Evolutionary conservation across 495 filamentous ascomycete species (phyloP), one percentile per base, ranked within the genome.

Genomic region (Echria macrotheca): DNA sequence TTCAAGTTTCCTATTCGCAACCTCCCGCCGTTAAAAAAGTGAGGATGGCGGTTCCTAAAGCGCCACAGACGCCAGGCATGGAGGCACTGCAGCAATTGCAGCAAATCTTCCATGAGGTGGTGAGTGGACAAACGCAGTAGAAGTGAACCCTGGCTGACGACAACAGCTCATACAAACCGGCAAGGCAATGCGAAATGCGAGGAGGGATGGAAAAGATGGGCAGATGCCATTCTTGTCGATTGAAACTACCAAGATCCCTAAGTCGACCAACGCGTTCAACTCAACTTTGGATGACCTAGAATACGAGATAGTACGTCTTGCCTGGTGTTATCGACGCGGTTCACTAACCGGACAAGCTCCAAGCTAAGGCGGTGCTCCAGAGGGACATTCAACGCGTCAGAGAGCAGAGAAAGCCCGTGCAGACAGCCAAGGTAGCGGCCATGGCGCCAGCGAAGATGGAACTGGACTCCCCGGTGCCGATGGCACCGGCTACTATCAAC

Each of bases 261-360:
- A 60, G 6, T 61, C 65, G 6, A 58, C 69, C 19, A 60, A 68
- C 33, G 54, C 59, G 33, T 80, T 78, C 50, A 74, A 79, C 32
- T 56, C 55, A 37, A 69, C 69, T 14, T 51, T 79, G n/a, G 73
- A 78, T 46, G 72, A 78, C 3, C 28, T 80, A 2, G 76, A 79
- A 49, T 52, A 32, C 23, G 76, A 79, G 26, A 73, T 80, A 42
- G 77, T 80, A 63, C 55, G 73, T n/a, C 17, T 8, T 32, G 15
- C 10, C 22, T 6, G 18, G 10, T 14, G 3, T 8, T 9, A 21
- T 23, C 4, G 12, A 19, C 5, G 3, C 14, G 18, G 18, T 6
- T 19, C 2, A 19, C 59, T 69, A 21, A 70, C 46, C 14, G n/a
- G 5, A 8, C 12, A 42, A 76, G 73, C 60, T 64, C 11, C 47